Percentiles rank a stretch among this genome's conserved stretches.
These are phyloP conservation scores for Ottelia alismoides DNA, from an alignment of 106 monocot species.

Conservation along the genomic window DNA sequence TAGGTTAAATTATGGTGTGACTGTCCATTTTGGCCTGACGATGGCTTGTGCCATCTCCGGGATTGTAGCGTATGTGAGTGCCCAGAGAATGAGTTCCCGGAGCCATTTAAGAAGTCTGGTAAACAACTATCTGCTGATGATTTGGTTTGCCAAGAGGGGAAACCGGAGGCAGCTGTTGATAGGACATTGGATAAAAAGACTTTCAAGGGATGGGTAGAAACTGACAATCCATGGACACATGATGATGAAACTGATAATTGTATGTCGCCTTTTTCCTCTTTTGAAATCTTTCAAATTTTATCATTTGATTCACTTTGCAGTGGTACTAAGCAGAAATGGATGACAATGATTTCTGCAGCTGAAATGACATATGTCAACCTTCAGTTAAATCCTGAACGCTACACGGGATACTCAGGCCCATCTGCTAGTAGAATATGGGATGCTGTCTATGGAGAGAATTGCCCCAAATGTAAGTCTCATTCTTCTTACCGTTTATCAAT, in stretches of 20 bases:
- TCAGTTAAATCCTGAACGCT: conserved; percentile 87
- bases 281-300: no score
- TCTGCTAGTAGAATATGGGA: conserved; percentile 88
- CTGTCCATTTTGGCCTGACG: conserved; percentile 94
- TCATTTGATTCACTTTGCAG: no score
- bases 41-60: conserved; percentile 87
- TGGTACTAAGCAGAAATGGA: no score
- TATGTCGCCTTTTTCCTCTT: no score
- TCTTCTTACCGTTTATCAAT: no score
- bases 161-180: conserved; percentile 80
- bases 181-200: conserved; percentile 69
- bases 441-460: conserved; percentile 86
- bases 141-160: conserved; percentile 75
- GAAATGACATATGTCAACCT: conserved; percentile 99
- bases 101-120: conserved; percentile 64
- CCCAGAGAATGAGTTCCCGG: conserved; percentile 87
- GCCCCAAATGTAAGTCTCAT: conserved; percentile 76
- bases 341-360: conserved; percentile 62
- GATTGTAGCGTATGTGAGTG: conserved; percentile 97
- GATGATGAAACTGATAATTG: conserved; percentile 97
- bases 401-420: conserved; percentile 82
- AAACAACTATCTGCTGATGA: conserved; percentile 39
- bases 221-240: conserved; percentile 93
- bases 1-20: conserved; percentile 97
- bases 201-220: conserved; percentile 72